These are phyloP conservation scores for Glebionis coronaria DNA, from an alignment of 129 eudicot genomes.

Conservation along the genomic window DNA sequence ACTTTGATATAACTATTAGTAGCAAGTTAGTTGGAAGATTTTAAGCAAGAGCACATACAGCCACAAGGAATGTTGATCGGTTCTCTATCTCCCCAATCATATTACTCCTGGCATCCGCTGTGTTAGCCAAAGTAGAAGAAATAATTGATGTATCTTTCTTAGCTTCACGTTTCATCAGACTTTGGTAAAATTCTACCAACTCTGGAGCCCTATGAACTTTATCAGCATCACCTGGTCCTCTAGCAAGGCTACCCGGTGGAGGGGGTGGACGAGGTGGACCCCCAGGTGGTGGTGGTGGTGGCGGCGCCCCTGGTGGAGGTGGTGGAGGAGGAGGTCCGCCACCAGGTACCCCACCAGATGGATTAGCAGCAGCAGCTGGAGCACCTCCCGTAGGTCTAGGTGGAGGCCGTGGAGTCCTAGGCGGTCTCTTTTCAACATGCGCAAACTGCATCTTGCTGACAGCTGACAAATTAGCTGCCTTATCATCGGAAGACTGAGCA, in stretches of 20 bases:
- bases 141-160: conserved; percentile 76
- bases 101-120: conserved; percentile 85
- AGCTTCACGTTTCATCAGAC: conserved; percentile 95
- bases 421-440: conserved; percentile 80
- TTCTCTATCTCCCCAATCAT: conserved; percentile 99
- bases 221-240: conserved; percentile 65
- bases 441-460: conserved; percentile 80
- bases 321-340: conserved; percentile 88
- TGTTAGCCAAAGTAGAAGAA: conserved; percentile 47
- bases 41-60: conserved; percentile 45
- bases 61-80: conserved; percentile 94
- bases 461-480: conserved; percentile 30
- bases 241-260: conserved; percentile 72
- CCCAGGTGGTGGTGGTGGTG: conserved; percentile 81
- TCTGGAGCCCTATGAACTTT: conserved; percentile 99
- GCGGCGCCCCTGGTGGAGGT: conserved; percentile 86
- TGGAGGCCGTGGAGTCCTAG: conserved; percentile 90
- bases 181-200: conserved; percentile 90
- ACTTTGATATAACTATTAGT: background rate
- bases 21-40: background rate
- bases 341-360: conserved; percentile 34
- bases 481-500: conserved; percentile 41
- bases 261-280: conserved; percentile 83
- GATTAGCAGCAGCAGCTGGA: conserved; percentile 36
- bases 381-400: conserved; percentile 56